Evolutionary conservation across 2,329 filamentous ascomycete genomes (phyloP).

Genomic region (Sporothrix curviconia): DNA sequence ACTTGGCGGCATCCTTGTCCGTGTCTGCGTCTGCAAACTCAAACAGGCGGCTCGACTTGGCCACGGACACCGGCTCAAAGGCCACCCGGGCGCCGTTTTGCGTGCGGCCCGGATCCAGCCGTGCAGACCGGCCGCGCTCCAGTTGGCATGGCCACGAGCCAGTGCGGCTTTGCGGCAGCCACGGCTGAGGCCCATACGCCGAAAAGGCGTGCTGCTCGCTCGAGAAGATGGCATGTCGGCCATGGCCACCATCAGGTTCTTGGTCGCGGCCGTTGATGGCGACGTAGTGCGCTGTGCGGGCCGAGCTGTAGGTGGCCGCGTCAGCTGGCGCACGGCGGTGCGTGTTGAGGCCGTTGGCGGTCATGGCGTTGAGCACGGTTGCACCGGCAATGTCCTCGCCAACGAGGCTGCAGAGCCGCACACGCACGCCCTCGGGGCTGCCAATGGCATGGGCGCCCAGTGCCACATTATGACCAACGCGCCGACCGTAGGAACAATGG

Average conservation of each 20-base stretch:
- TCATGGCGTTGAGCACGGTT: slow-evolving; percentile 61
- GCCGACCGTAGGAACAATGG: slow-evolving; percentile 75
- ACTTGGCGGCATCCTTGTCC: neutral
- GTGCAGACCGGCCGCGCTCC: slow-evolving; percentile 59
- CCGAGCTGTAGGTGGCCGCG: slow-evolving; percentile 37
- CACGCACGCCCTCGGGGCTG: slow-evolving; percentile 45
- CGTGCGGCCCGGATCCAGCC: slow-evolving; percentile 59
- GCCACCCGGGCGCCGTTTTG: slow-evolving; percentile 54
- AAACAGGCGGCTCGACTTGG: slow-evolving; percentile 70
- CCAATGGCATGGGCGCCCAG: slow-evolving; percentile 64
- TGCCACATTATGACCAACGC: slow-evolving; percentile 88
- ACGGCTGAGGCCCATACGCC: slow-evolving; percentile 56
- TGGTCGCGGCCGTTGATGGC: slow-evolving; percentile 78
- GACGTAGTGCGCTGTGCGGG: slow-evolving; percentile 82
- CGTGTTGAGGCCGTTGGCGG: slow-evolving; percentile 57
- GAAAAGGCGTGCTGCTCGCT: slow-evolving; percentile 37
- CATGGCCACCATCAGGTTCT: slow-evolving; percentile 86
- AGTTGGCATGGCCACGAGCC: slow-evolving; percentile 83
- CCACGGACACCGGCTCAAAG: slow-evolving; percentile 83
- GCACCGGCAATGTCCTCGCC: slow-evolving; percentile 75
- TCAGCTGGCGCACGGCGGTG: slow-evolving; percentile 55
- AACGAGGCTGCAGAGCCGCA: slow-evolving; percentile 72
- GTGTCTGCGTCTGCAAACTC: slow-evolving; percentile 19
- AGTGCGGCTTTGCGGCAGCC: slow-evolving; percentile 53
- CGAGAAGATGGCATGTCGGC: slow-evolving; percentile 81